A percentile compares a stretch with the other conserved stretches of the same genome.
Evolutionary conservation across 495 filamentous ascomycete species (phyloP).

Genomic region (Rhizodiscina lignyota): DNA sequence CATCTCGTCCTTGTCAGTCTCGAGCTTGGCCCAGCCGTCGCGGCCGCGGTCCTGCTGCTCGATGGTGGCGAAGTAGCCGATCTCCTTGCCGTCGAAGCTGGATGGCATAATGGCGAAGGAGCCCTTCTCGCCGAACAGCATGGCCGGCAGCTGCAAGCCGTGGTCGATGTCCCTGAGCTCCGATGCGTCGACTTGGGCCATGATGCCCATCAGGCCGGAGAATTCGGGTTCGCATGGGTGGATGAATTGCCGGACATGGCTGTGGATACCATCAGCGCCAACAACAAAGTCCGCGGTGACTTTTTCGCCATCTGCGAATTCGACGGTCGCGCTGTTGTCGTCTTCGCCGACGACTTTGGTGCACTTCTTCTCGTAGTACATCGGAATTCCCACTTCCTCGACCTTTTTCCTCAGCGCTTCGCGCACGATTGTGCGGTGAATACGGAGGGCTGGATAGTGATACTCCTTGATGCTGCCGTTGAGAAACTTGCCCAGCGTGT

Average conservation of each 20-base stretch:
- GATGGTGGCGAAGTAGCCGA: neutral
- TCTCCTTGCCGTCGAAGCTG: neutral
- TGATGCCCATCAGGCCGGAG: neutral
- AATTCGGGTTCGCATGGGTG: neutral
- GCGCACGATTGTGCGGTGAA: neutral
- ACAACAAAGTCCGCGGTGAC: neutral
- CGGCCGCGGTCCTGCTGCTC: neutral
- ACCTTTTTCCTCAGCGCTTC: neutral
- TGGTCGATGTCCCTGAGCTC: neutral
- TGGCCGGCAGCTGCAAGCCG: neutral
- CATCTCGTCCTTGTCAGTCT: neutral
- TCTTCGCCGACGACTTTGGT: neutral
- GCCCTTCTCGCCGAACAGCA: neutral
- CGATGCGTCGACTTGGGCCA: neutral
- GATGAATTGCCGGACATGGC: neutral
- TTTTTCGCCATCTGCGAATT: conserved; percentile 1
- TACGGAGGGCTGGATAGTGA: neutral
- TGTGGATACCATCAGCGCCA: conserved; percentile 1
- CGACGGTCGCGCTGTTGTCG: conserved; percentile 1
- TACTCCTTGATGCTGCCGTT: neutral
- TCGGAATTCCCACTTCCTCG: neutral
- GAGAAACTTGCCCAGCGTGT: neutral
- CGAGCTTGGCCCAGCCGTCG: neutral
- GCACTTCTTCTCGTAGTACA: conserved; percentile 1
- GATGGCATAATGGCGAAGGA: neutral